Conservation (phyloP, 768 basidiomycete species). For the Boletus pseudo-olivaceus region DNA sequence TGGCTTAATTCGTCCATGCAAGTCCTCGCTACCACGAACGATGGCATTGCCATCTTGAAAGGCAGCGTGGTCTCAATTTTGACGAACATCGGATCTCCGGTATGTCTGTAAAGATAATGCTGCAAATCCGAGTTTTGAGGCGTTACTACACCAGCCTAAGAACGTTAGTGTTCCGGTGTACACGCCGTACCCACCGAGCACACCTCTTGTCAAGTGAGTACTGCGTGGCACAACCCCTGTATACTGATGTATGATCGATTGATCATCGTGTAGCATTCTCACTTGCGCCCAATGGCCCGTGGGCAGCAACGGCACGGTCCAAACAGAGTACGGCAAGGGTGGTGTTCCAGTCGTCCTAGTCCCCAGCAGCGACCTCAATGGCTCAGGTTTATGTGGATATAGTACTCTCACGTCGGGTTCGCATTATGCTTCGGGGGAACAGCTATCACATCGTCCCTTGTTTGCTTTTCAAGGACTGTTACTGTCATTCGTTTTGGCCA, state of each 20-base stretch:
- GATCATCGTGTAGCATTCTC: conserved; percentile 44
- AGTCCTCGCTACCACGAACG: conserved; percentile 46
- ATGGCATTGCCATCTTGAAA: conserved; percentile 63
- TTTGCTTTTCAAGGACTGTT: background rate
- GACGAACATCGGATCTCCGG: conserved; percentile 74
- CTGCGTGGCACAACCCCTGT: background rate
- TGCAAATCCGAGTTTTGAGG: background rate
- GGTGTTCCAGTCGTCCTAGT: conserved; percentile 58
- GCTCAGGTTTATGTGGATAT: conserved; percentile 38
- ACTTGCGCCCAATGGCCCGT: conserved; percentile 66
- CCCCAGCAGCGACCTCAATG: conserved; percentile 34
- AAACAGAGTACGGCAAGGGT: conserved; percentile 60
- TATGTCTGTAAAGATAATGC: conserved; percentile 23
- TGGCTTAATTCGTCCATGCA: conserved; percentile 53
- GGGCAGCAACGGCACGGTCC: conserved; percentile 60
- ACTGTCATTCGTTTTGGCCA: conserved; percentile 8
- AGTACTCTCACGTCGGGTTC: background rate
- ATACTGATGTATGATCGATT: background rate
- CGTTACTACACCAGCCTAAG: conserved; percentile 41
- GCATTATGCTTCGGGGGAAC: conserved; percentile 5
- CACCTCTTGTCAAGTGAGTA: conserved; percentile 56
- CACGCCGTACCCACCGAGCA: conserved; percentile 47
- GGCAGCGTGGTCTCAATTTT: conserved; percentile 57
- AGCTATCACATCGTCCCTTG: background rate
- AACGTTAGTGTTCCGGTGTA: conserved; percentile 57